Conservation (phyloP, 805 yeast species). For the Barnettozyma populi region DNA sequence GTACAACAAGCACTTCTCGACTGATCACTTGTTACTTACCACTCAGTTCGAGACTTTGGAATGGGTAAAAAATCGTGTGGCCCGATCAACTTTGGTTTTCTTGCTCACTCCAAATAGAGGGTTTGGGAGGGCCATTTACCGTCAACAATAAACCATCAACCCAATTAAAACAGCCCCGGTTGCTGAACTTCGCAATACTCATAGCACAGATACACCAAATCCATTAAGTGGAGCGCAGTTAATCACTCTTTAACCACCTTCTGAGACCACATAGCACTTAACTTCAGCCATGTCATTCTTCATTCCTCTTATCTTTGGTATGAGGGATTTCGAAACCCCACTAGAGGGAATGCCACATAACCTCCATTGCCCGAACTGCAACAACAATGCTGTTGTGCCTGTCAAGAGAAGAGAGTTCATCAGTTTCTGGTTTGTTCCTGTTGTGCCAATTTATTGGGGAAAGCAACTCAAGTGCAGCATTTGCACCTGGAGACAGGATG, state of each 20-base stretch:
- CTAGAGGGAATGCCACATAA: slow-evolving; percentile 20
- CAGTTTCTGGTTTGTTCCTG: slow-evolving; percentile 46
- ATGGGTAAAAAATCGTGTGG: too few species aligned
- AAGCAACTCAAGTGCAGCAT: slow-evolving; percentile 45
- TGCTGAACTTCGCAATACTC: background rate
- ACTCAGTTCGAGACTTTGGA: too few species aligned
- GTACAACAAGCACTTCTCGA: too few species aligned
- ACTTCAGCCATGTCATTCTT: slow-evolving; percentile 6
- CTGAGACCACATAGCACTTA: background rate
- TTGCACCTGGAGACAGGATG: slow-evolving; percentile 43
- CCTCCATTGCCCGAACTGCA: slow-evolving; percentile 50
- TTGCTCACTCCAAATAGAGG: too few species aligned
- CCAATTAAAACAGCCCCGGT: background rate
- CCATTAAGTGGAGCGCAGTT: background rate
- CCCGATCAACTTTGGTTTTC: too few species aligned
- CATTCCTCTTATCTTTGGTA: slow-evolving; percentile 27
- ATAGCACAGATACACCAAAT: background rate
- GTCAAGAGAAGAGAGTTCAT: slow-evolving; percentile 47
- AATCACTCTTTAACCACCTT: background rate
- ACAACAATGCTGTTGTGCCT: slow-evolving; percentile 47
- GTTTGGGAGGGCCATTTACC: too few species aligned
- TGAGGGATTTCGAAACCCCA: slow-evolving; percentile 24
- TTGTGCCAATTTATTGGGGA: slow-evolving; percentile 45
- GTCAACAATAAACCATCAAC: too few species aligned
- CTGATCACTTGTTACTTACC: too few species aligned